Conservation (phyloP, 495 filamentous ascomycete genomes). For the Penicillium pancosmium region DNA sequence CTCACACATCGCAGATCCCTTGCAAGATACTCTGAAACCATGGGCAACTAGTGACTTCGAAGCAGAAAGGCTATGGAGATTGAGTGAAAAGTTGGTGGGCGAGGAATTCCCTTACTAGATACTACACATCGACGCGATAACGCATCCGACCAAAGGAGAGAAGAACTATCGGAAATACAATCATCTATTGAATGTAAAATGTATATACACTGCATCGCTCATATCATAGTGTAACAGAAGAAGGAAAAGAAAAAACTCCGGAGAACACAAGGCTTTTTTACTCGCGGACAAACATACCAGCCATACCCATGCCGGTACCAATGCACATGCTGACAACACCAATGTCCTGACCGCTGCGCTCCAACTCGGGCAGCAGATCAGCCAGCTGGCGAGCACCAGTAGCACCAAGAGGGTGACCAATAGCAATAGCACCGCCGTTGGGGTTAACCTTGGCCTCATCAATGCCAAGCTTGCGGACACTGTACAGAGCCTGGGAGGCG, state of each 20-base stretch:
- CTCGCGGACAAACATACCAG: conserved; percentile 81
- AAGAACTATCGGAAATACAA: background rate
- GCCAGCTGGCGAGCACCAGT: conserved; percentile 83
- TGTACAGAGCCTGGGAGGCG: conserved; percentile 85
- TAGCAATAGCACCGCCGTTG: conserved; percentile 89
- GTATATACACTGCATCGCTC: conserved; percentile 36
- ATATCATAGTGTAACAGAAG: conserved; percentile 28
- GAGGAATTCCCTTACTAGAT: conserved; percentile 6
- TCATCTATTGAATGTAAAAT: conserved; percentile 23
- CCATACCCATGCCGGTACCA: conserved; percentile 92
- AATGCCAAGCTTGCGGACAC: conserved; percentile 71
- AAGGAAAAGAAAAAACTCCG: conserved; percentile 8
- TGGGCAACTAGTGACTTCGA: too few relatives aligned
- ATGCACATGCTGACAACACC: conserved; percentile 88
- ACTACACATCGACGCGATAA: too few relatives aligned
- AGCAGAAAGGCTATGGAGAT: too few relatives aligned
- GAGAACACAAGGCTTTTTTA: conserved; percentile 40
- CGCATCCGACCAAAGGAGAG: background rate
- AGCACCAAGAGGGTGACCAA: conserved; percentile 91
- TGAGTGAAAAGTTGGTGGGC: conserved; percentile 12
- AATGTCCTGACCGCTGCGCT: conserved; percentile 63
- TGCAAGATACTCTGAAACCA: too few relatives aligned
- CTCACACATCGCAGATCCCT: too few relatives aligned
- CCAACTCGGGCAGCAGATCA: conserved; percentile 71
- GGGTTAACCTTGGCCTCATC: conserved; percentile 76